Conservation (phyloP, 1,284 basidiomycete genomes). For the Xanthoconium separans region DNA sequence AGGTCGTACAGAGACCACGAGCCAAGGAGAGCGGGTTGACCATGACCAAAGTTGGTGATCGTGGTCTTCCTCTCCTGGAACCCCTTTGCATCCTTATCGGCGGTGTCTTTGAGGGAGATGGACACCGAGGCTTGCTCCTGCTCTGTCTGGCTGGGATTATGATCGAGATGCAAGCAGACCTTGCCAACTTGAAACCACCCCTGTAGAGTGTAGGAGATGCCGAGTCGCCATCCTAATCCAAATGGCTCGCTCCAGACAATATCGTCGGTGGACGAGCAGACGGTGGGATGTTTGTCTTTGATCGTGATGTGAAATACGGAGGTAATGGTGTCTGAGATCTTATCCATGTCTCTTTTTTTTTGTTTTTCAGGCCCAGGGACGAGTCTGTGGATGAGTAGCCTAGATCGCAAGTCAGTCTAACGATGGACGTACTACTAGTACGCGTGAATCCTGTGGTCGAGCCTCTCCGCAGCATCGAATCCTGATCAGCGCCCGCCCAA, state of each 20-base stretch:
- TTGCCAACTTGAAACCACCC: conserved; percentile 26
- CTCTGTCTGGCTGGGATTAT: conserved; percentile 23
- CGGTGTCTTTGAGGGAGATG: conserved; percentile 10
- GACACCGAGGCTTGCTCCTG: conserved; percentile 20
- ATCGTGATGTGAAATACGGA: conserved; percentile 26
- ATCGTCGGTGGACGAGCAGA: conserved; percentile 13
- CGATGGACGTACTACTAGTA: neutral
- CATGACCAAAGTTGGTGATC: conserved; percentile 29
- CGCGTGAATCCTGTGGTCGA: neutral
- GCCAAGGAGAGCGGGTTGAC: conserved; percentile 23
- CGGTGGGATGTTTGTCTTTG: conserved; percentile 20
- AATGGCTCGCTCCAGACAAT: conserved; percentile 30
- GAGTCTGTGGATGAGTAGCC: neutral
- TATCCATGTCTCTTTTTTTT: conserved; percentile 20
- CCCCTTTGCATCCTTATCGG: conserved; percentile 2
- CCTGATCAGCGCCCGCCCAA: neutral
- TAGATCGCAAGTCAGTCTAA: too few relatives aligned
- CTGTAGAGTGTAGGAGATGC: conserved; percentile 16
- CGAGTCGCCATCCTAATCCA: conserved; percentile 31
- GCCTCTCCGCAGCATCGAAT: conserved; percentile 18
- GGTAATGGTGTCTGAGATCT: conserved; percentile 27
- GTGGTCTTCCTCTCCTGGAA: conserved; percentile 13
- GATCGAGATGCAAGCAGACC: conserved; percentile 29
- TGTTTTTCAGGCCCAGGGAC: neutral
- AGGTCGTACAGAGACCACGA: conserved; percentile 21